phyloP scores from a whole-genome alignment of 345 rosid species.

The Nasturtium officinale region DNA sequence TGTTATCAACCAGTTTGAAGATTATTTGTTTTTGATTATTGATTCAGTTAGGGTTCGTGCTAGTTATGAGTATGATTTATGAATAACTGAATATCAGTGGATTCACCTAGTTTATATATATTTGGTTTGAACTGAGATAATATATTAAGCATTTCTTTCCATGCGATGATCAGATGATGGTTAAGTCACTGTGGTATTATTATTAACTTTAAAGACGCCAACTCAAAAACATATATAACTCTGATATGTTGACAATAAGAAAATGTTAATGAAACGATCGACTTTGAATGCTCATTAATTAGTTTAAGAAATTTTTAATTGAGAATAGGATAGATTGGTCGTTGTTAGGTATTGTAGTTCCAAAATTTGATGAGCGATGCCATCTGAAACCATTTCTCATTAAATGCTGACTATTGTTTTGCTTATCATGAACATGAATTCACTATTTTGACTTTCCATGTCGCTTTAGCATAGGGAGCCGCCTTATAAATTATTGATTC shows the following conservation, averaged over 20 bases:
- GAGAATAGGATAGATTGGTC: slow-evolving; percentile 9
- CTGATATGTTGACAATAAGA: not conserved
- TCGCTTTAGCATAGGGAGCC: slow-evolving; percentile 10
- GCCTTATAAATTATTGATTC: slow-evolving; percentile 24
- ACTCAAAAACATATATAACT: not conserved
- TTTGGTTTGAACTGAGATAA: not conserved
- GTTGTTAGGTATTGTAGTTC: slow-evolving; percentile 29
- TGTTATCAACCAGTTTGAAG: not conserved
- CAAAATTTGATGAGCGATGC: slow-evolving; percentile 21
- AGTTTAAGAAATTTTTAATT: not conserved
- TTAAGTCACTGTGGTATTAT: not conserved
- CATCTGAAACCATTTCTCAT: slow-evolving; percentile 21
- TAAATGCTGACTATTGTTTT: slow-evolving; percentile 33
- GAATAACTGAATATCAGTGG: not conserved
- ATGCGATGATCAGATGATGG: slow-evolving; percentile 17
- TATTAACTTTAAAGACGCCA: not conserved
- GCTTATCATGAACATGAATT: slow-evolving; percentile 29
- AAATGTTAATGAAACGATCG: not conserved
- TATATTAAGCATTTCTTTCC: slow-evolving; percentile 24
- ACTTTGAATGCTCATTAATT: not conserved
- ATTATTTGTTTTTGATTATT: not conserved
- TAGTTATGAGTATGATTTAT: slow-evolving; percentile 6
- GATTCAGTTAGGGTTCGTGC: slow-evolving; percentile 33
- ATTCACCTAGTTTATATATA: not conserved
- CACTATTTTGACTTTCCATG: slow-evolving; percentile 37